These are phyloP conservation scores for Didymella lethalis DNA, from an alignment of 2,329 filamentous ascomycete genomes.

Conservation along the genomic window DNA sequence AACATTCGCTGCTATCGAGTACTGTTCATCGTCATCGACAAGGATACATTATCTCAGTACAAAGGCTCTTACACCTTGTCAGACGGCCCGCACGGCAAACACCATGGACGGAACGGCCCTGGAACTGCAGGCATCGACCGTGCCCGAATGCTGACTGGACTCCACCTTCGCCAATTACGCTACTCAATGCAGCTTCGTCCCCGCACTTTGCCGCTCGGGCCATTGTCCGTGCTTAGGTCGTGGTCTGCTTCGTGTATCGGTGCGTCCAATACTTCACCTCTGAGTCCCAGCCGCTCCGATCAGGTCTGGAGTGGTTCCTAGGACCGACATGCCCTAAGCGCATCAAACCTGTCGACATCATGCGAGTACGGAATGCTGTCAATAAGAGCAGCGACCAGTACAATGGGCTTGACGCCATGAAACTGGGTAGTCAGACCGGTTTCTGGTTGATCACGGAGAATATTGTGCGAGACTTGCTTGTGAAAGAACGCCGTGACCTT, in stretches of 20 bases:
- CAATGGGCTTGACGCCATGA: slow-evolving; percentile 7
- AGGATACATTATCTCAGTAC: not conserved
- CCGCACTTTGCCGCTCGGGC: not conserved
- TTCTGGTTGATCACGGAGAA: slow-evolving; percentile 19
- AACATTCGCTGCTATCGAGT: not conserved
- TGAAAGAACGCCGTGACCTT: slow-evolving; percentile 12
- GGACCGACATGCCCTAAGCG: slow-evolving; percentile 21
- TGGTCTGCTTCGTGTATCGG: not conserved
- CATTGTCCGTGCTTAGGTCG: not conserved
- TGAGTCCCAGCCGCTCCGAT: slow-evolving; percentile 11
- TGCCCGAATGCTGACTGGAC: no score
- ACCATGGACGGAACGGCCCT: slow-evolving; percentile 1
- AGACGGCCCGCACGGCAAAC: not conserved
- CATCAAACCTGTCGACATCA: slow-evolving; percentile 21
- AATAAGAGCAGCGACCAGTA: slow-evolving; percentile 20
- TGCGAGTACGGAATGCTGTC: slow-evolving; percentile 13
- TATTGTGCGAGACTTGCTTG: slow-evolving; percentile 9
- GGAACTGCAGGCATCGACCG: not conserved
- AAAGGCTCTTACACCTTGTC: not conserved
- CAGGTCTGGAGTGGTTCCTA: slow-evolving; percentile 16
- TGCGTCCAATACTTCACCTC: slow-evolving; percentile 15
- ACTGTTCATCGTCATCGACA: not conserved
- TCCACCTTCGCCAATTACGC: not conserved
- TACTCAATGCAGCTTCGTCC: not conserved
- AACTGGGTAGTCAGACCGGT: slow-evolving; percentile 13